Evolutionary conservation across 306 rosid species (phyloP).

Genomic region (Prunus mongolica): DNA sequence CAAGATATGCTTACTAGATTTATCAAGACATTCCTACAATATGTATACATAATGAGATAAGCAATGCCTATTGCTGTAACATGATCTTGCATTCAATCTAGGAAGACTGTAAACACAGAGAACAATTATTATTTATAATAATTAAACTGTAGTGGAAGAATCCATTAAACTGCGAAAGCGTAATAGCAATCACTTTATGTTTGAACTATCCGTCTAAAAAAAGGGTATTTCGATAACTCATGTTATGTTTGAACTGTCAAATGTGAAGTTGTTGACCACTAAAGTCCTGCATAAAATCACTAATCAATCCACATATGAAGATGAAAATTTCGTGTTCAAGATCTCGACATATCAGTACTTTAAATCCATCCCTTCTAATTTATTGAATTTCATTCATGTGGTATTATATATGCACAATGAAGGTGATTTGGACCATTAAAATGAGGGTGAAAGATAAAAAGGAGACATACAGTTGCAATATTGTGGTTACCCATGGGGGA

Average conservation of each 20-base stretch:
- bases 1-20: neutral
- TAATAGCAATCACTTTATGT: too few species aligned
- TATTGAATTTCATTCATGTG: too few species aligned
- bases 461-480: conserved; percentile 12
- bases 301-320: neutral
- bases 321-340: neutral
- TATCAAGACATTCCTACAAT: too few species aligned
- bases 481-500: conserved; percentile 16
- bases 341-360: neutral
- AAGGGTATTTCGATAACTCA: neutral
- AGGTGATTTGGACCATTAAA: neutral
- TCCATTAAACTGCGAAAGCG: too few species aligned
- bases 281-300: conserved; percentile 22
- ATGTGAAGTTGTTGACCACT: conserved; percentile 26
- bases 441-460: neutral
- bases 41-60: neutral
- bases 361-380: too few species aligned
- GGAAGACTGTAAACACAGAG: conserved; percentile 15
- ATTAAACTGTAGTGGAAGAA: neutral
- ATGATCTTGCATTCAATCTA: neutral
- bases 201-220: neutral
- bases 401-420: too few species aligned
- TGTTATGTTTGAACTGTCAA: conserved; percentile 12
- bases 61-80: neutral
- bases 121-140: neutral